Evolutionary conservation across 768 basidiomycete species (phyloP), one percentile per base, ranked within the genome.

Genomic region (Cantharellus anzutake): DNA sequence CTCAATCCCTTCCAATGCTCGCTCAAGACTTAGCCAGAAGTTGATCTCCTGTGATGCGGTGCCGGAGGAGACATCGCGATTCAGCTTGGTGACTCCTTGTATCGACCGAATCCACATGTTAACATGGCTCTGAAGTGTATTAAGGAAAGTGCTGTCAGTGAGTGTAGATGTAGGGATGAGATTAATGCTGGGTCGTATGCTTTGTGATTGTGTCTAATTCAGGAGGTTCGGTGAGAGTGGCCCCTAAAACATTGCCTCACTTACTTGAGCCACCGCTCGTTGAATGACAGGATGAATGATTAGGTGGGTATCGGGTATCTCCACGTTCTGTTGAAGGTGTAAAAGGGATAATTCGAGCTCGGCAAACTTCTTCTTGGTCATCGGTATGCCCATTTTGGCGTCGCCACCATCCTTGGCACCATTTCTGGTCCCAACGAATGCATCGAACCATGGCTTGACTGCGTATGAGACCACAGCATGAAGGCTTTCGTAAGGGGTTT

Each of bases 31-130:
- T 34, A 98, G 75, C 96, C 96, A 98, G 67, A 99, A 98, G 70
- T 98, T 98, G 75, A 99, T 92, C 70, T 98, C 96, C 67, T 99
- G 96, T 0, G 90, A 93, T 2, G 96, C 94, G 0, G 94, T 98
- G 2, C 94, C 94, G 3, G 87, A 88, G 0, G 83, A 76, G 40
- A 98, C 94, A 66, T 98, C 94, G 34, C 96, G 76, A 2, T 81
- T 83, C n/a, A 99, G 80, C 68, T 94, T 96, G 3, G 96, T 98
- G 57, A 98, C 92, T 0, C 85, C 80, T 70, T 98, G 96, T 59
- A 98, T 94, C 39, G 91, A 84, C 72, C 96, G 96, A 74, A 98
- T 96, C 96, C 96, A 99, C 11, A 82, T 77, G 69, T 98, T 98
- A 62, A 98, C 94, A 64, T 97, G 89, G 4, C 78, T 78, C 65